Conservation (phyloP, 768 basidiomycete species). For the Leucosporidium yakuticum region DNA sequence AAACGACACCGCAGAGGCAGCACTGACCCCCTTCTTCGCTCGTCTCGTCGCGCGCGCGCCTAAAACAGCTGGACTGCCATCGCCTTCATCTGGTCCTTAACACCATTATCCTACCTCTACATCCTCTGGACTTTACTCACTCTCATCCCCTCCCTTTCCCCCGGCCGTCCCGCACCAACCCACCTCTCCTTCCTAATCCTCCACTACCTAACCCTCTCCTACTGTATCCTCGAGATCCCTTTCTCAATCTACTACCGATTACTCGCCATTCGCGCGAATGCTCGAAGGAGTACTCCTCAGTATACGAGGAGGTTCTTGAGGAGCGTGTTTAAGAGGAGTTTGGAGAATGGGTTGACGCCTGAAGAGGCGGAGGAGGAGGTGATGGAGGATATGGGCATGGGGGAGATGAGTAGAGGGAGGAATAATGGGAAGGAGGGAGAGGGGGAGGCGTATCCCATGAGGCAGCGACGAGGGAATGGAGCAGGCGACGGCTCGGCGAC, state of each 20-base stretch:
- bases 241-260: slow-evolving; percentile 33
- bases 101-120: slow-evolving; percentile 29
- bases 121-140: slow-evolving; percentile 31
- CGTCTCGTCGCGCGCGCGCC: no score
- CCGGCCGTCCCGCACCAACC: neutral
- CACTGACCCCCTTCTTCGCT: no score
- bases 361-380: neutral
- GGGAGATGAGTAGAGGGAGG: neutral
- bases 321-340: slow-evolving; percentile 22
- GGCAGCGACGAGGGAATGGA: neutral
- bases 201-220: slow-evolving; percentile 24
- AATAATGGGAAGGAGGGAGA: neutral
- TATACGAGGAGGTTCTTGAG: slow-evolving; percentile 32
- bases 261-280: slow-evolving; percentile 25
- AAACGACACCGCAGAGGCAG: no score
- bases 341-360: slow-evolving; percentile 34
- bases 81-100: slow-evolving; percentile 33
- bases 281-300: slow-evolving; percentile 7
- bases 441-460: neutral
- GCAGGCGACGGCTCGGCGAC: slow-evolving; percentile 20
- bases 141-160: neutral
- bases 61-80: slow-evolving; percentile 5
- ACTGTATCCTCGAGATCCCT: slow-evolving; percentile 22
- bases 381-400: neutral
- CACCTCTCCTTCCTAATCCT: slow-evolving; percentile 12